A percentile compares a stretch with the other conserved stretches of the same genome.
Conservation (phyloP, 495 filamentous ascomycete genomes). For the Neurospora sp. region DNA sequence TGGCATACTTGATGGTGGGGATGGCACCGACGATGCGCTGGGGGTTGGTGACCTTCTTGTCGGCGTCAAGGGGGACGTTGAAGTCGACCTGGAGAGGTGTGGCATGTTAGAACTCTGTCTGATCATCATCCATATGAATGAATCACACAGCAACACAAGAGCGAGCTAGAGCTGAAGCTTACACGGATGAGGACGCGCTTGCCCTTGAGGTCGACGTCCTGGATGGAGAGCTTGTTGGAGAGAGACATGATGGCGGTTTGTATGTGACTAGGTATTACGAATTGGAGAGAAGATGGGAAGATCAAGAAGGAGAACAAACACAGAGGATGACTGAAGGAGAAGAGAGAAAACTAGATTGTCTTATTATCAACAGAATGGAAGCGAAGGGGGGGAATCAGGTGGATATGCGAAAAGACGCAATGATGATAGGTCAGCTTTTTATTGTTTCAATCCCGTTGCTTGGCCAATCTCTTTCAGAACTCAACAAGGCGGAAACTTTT, state of each 20-base stretch:
- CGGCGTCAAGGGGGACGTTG: slow-evolving; percentile 90
- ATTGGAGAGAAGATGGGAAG: neutral
- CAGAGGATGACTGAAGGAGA: neutral
- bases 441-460: neutral
- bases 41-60: slow-evolving; percentile 92
- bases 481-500: neutral
- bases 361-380: neutral
- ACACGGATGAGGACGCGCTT: slow-evolving; percentile 97
- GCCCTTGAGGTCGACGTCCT: slow-evolving; percentile 90
- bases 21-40: slow-evolving; percentile 96
- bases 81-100: slow-evolving; percentile 73
- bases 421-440: neutral
- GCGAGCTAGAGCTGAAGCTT: slow-evolving; percentile 22
- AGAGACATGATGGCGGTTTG: slow-evolving; percentile 70
- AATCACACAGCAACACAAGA: neutral
- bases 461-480: neutral
- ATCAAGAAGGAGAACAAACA: neutral
- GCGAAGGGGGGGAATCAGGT: neutral
- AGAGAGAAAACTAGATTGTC: neutral
- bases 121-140: neutral
- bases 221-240: slow-evolving; percentile 93
- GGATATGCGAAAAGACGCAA: neutral
- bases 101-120: slow-evolving; percentile 6
- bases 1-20: slow-evolving; percentile 96
- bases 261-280: neutral